Percentiles rank a stretch among this genome's conserved stretches.
Conservation (phyloP, 176 grass and related monocot species). For the Poa pratensis region DNA sequence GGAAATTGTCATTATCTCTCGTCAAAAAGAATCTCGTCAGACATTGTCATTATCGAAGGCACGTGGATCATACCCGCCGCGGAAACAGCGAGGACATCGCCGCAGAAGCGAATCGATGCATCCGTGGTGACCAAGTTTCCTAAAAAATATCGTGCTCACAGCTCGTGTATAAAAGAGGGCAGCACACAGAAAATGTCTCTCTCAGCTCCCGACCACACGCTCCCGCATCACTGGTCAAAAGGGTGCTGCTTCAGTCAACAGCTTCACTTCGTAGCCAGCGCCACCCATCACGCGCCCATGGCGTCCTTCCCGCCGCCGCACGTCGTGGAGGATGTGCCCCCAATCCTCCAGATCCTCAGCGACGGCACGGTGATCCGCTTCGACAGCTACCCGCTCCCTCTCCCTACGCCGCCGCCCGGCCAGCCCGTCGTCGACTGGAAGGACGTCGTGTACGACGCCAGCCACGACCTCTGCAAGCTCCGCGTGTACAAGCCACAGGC, state of each 20-base stretch:
- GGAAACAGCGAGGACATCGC: too few relatives aligned
- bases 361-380: slow-evolving; percentile 39
- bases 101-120: too few relatives aligned
- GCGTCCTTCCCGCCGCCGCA: slow-evolving; percentile 4
- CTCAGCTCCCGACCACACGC: neutral
- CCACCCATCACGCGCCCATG: slow-evolving; percentile 10
- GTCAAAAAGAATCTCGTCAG: too few relatives aligned
- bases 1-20: too few relatives aligned
- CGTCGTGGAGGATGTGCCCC: slow-evolving; percentile 19
- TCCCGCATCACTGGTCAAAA: neutral
- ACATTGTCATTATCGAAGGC: too few relatives aligned
- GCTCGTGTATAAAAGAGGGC: neutral
- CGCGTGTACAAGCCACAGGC: slow-evolving; percentile 31
- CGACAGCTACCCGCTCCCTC: neutral
- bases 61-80: too few relatives aligned
- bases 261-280: neutral
- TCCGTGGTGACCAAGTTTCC: too few relatives aligned
- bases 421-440: slow-evolving; percentile 18
- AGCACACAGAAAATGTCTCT: neutral
- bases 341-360: slow-evolving; percentile 27
- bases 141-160: neutral
- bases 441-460: slow-evolving; percentile 39
- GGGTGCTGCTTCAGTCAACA: neutral
- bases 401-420: neutral
- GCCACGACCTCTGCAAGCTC: slow-evolving; percentile 32